A percentile compares a stretch with the other conserved stretches of the same genome.
Conservation (phyloP, 1,284 basidiomycete species). For the Moniliophthora roreri region DNA sequence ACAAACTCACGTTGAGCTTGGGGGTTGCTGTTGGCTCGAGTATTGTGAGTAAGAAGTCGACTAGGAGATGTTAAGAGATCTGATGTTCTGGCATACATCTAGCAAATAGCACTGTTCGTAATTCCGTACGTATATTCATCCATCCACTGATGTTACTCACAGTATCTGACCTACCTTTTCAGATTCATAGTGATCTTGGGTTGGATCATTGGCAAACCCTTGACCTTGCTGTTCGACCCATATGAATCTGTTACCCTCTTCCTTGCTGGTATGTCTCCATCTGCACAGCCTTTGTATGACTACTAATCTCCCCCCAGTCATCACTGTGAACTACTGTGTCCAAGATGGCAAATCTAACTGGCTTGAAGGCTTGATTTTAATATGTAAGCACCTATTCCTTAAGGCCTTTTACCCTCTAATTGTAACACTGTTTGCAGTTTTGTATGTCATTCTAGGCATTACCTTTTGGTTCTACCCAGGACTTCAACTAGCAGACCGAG, state of each 20-base stretch:
- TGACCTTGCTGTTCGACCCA: constrained; percentile 77
- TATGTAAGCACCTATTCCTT: too few species aligned
- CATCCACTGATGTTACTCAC: background rate
- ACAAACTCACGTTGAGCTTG: constrained; percentile 72
- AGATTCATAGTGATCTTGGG: constrained; percentile 61
- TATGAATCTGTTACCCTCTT: constrained; percentile 70
- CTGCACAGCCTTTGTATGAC: constrained; percentile 22
- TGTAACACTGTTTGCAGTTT: too few species aligned
- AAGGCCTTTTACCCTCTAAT: too few species aligned
- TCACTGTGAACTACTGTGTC: constrained; percentile 62
- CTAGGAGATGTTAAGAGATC: too few species aligned
- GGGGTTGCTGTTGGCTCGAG: constrained; percentile 89
- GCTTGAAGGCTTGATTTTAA: constrained; percentile 55
- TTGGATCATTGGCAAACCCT: constrained; percentile 70
- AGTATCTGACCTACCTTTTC: constrained; percentile 6
- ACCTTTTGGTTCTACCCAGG: constrained; percentile 70
- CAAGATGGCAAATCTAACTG: constrained; percentile 69
- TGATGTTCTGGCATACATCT: constrained; percentile 13
- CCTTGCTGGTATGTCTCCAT: constrained; percentile 37
- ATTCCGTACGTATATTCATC: constrained; percentile 57
- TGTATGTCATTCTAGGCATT: constrained; percentile 62
- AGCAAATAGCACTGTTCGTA: constrained; percentile 91
- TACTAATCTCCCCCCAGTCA: constrained; percentile 22
- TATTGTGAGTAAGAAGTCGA: constrained; percentile 77
- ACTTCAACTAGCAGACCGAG: constrained; percentile 16